Evolutionary conservation across 768 basidiomycete genomes (phyloP).

Genomic region (Leccinum ochraceum): DNA sequence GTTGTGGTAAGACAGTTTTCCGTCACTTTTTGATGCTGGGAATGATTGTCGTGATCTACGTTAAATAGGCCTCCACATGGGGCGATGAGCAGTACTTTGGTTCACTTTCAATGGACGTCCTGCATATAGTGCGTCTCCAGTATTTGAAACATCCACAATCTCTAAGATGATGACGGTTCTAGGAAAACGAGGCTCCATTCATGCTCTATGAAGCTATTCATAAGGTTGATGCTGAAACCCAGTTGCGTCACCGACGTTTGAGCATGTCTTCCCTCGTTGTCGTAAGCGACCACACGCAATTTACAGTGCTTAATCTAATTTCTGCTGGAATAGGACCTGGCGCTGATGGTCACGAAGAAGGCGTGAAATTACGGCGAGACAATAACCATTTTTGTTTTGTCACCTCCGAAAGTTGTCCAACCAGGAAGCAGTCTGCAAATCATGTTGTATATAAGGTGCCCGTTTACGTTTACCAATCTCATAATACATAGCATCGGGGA

Average conservation of each 20-base stretch:
- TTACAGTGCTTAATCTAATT: slow-evolving; percentile 1
- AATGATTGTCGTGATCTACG: slow-evolving; percentile 7
- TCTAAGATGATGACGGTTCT: slow-evolving; percentile 3
- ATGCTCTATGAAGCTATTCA: slow-evolving; percentile 9
- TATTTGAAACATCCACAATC: not conserved
- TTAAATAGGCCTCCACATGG: slow-evolving; percentile 8
- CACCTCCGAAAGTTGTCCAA: not conserved
- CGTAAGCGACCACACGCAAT: slow-evolving; percentile 15
- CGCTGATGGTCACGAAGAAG: slow-evolving; percentile 14
- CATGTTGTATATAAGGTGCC: not conserved
- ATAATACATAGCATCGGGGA: not conserved
- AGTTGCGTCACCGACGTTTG: slow-evolving; percentile 11
- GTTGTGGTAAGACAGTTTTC: slow-evolving; percentile 16
- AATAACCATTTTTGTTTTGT: not conserved
- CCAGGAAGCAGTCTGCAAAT: no score
- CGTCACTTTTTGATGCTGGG: slow-evolving; percentile 7
- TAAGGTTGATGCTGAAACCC: not conserved
- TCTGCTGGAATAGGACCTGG: slow-evolving; percentile 25
- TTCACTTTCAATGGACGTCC: not conserved
- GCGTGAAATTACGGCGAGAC: not conserved
- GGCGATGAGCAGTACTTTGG: not conserved
- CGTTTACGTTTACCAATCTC: not conserved
- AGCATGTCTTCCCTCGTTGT: slow-evolving; percentile 24
- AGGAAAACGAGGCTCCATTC: slow-evolving; percentile 13
- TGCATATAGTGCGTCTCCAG: slow-evolving; percentile 2